Evolutionary conservation across 139 green algal genomes (phyloP).

Genomic region (Parachlorella kessleri): DNA sequence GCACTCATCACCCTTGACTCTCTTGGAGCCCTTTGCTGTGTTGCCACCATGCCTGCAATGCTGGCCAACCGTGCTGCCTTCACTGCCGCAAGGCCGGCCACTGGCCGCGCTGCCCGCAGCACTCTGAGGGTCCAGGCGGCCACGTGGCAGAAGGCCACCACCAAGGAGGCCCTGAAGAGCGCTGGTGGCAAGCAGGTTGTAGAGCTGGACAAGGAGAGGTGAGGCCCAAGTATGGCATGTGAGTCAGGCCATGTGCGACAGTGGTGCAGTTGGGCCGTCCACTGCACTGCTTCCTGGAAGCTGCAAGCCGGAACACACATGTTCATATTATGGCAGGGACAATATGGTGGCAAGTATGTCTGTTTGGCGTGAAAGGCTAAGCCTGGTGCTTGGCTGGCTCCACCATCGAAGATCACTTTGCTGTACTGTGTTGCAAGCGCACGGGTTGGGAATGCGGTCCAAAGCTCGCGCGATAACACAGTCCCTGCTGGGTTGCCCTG

Average conservation of each 20-base stretch:
- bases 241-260: too few relatives aligned
- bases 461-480: conserved; percentile 17
- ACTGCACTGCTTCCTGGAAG: too few relatives aligned
- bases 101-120: not conserved
- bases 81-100: not conserved
- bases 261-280: too few relatives aligned
- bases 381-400: not conserved
- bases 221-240: too few relatives aligned
- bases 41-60: not conserved
- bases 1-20: too few relatives aligned
- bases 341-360: not conserved
- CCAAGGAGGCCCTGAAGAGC: not conserved
- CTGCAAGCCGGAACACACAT: too few relatives aligned
- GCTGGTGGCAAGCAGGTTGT: conserved; percentile 27
- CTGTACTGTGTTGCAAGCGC: not conserved
- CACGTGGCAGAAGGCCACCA: conserved; percentile 19
- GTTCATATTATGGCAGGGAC: not conserved
- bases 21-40: too few relatives aligned
- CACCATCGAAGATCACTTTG: not conserved
- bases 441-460: too few relatives aligned
- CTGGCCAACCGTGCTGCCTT: not conserved
- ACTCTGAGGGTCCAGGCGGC: conserved; percentile 9
- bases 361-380: not conserved
- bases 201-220: too few relatives aligned
- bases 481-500: conserved; percentile 9